phyloP scores from a whole-genome alignment of 257 asterid species.

The Dorcoceras hygrometricum region DNA sequence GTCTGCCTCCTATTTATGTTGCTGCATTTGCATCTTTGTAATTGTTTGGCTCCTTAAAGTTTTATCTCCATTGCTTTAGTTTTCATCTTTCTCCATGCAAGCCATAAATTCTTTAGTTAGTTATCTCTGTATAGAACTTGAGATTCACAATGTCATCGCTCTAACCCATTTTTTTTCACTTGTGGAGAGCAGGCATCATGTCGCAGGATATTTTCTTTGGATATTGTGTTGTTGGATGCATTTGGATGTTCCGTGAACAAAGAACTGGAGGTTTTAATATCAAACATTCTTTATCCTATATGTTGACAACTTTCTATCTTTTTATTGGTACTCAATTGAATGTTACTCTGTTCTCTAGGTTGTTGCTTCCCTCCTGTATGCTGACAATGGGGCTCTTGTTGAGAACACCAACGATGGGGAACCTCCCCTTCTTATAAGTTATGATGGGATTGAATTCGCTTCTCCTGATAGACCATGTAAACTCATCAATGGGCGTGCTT shows the following conservation, averaged over 20 bases:
- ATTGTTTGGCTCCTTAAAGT: background rate
- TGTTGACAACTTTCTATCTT: constrained; percentile 4
- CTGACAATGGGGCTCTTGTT: constrained; percentile 56
- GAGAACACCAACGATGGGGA: constrained; percentile 71
- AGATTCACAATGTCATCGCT: constrained; percentile 16
- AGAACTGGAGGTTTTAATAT: constrained; percentile 63
- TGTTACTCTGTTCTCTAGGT: constrained; percentile 44
- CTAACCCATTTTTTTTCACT: constrained; percentile 11
- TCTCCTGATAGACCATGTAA: constrained; percentile 61
- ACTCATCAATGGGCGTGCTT: constrained; percentile 64
- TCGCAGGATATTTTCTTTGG: constrained; percentile 76
- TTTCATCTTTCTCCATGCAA: constrained; percentile 13
- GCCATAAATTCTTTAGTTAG: background rate
- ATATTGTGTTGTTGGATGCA: constrained; percentile 57
- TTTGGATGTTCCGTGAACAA: constrained; percentile 53
- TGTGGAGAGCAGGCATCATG: constrained; percentile 68
- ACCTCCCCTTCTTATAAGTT: constrained; percentile 68
- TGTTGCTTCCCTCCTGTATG: constrained; percentile 73
- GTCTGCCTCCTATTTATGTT: background rate
- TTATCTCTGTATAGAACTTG: background rate
- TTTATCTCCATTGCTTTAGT: background rate
- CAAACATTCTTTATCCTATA: background rate
- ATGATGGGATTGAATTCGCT: constrained; percentile 67
- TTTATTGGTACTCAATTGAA: constrained; percentile 12
- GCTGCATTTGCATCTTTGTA: constrained; percentile 8